phyloP scores from a whole-genome alignment of 148 eudicot species.

The Persicaria maculosa region DNA sequence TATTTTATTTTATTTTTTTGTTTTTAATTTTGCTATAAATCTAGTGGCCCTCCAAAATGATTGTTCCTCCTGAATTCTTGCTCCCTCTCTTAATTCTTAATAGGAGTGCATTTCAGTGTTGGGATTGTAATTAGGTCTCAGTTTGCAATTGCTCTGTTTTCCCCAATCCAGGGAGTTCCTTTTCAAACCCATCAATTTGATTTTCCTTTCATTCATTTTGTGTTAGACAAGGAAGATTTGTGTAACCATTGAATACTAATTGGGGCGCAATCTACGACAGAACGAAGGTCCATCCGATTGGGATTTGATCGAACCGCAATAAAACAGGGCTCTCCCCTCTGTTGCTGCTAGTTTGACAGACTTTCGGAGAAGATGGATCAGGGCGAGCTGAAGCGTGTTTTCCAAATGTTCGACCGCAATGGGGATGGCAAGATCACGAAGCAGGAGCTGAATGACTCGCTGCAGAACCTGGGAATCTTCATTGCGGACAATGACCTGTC shows the following conservation, averaged over 20 bases:
- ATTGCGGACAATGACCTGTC: constrained; percentile 56
- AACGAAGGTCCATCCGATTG: no score
- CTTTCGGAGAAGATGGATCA: constrained; percentile 37
- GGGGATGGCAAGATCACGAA: constrained; percentile 68
- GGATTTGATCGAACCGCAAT: background rate
- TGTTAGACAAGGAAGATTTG: no score
- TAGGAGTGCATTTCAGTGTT: background rate
- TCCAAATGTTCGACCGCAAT: constrained; percentile 72
- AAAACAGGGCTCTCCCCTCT: background rate
- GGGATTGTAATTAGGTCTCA: background rate
- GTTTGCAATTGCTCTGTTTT: background rate
- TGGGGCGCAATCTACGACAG: no score
- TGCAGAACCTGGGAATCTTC: constrained; percentile 56
- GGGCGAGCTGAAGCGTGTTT: constrained; percentile 53
- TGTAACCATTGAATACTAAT: no score
- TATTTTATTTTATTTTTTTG: background rate
- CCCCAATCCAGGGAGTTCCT: constrained; percentile 5
- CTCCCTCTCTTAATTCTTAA: background rate
- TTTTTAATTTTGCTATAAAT: background rate
- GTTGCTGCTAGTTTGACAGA: background rate
- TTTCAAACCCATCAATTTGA: background rate
- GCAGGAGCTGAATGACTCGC: constrained; percentile 52
- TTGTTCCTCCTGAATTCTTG: background rate
- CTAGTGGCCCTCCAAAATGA: background rate
- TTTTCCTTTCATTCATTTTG: background rate